Evolutionary conservation across 768 basidiomycete species (phyloP), one percentile per base, ranked within the genome.

Genomic region (Russula sp.): DNA sequence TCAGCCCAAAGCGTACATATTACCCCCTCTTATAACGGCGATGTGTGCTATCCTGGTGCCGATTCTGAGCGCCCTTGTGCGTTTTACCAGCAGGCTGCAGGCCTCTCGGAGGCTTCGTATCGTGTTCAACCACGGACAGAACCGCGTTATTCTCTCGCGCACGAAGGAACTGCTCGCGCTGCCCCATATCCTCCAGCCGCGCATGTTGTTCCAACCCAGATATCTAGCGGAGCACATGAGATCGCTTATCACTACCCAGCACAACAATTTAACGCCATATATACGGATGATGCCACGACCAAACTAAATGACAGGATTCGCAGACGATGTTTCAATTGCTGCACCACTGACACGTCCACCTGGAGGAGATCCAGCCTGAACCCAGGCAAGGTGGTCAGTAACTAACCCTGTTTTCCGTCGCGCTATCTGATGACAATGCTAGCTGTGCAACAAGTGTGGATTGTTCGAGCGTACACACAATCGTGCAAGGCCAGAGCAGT

Each of bases 391-490:
- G 89, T 91, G 68, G 81, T 81, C 66, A 62, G 81, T 68, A 6
- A 16, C 14, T 35, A 31, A 2, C n/a, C 6, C 44, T 0, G 2
- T 32, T 32, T 10, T 22, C 44, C 6, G 22, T 44, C 22, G 20
- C 16, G 9, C 10, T 66, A 57, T 37, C 66, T 55, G 9, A 49
- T 50, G 34, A 27, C 34, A 39, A 22, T 7, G 8, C 5, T 57
- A 81, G 80, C 73, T 81, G 40, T 77, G 75, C 70, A 76, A 78
- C 78, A 91, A 91, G 71, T 91, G 89, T 68, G 89, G 89, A 16
- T 74, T 91, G 4, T 91, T 90, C 66, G 89, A 91, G 73, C 82
- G 89, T 48, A 91, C 89, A 0, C 89, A 91, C 73, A 88, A 87
- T 14, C 82, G 87, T 16, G 85, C 88, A 10, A 78, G 89, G 47